These are phyloP conservation scores for Pinus albicaulis DNA, from an alignment of 75 land plant species.

Conservation along the genomic window DNA sequence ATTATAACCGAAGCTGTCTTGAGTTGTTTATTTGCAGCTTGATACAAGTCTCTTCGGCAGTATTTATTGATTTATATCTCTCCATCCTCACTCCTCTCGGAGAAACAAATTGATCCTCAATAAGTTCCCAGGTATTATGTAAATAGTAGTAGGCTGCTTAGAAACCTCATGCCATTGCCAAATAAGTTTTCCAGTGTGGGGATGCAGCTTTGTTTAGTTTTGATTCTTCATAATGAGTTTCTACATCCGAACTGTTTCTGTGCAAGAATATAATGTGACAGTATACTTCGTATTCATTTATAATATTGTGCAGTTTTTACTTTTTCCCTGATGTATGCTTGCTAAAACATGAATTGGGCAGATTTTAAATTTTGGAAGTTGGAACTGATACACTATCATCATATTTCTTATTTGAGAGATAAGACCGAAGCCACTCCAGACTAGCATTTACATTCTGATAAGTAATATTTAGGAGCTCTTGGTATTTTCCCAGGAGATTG, in stretches of 20 bases:
- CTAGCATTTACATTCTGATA: neutral
- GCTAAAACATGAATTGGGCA: neutral
- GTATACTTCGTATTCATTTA: neutral
- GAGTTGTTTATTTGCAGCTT: neutral
- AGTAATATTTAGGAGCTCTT: neutral
- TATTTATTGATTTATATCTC: neutral
- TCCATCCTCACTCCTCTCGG: neutral
- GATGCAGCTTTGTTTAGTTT: neutral
- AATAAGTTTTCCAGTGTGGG: neutral
- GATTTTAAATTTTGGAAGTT: neutral
- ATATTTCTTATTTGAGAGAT: neutral
- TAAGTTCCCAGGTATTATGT: slow-evolving; percentile 5
- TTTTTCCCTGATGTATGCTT: neutral
- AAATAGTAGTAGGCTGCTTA: neutral
- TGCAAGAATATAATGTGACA: neutral
- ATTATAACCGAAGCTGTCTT: neutral
- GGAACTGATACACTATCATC: neutral
- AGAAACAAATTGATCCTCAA: neutral
- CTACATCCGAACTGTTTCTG: neutral
- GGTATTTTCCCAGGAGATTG: neutral
- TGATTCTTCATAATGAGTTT: too few species aligned
- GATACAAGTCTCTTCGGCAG: neutral
- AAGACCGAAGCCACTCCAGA: neutral
- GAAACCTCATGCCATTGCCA: neutral
- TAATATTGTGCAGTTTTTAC: neutral